These are phyloP conservation scores for Delonix regia DNA, from an alignment of 306 rosid genomes.

Conservation along the genomic window DNA sequence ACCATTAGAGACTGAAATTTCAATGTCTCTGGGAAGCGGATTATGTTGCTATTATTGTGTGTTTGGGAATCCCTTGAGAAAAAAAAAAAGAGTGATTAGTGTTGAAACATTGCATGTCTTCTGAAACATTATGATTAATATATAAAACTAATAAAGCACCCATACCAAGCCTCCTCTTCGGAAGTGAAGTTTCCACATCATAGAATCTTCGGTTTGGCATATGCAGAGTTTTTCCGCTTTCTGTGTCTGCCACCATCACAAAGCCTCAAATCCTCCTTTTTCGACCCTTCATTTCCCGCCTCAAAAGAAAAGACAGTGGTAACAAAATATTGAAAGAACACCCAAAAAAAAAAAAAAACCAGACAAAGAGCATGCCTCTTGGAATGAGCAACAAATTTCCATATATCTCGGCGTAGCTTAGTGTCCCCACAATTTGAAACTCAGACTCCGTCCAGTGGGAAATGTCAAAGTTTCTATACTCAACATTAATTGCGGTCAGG, in stretches of 20 bases:
- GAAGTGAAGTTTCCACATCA: conserved; percentile 14
- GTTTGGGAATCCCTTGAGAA: neutral
- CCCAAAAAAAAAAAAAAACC: conserved; percentile 28
- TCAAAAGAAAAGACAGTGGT: conserved; percentile 47
- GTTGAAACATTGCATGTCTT: neutral
- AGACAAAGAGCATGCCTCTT: conserved; percentile 34
- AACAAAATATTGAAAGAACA: neutral
- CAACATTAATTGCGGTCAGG: conserved; percentile 34
- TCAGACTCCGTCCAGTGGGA: neutral
- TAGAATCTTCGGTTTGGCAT: neutral
- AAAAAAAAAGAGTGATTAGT: neutral
- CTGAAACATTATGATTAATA: conserved; percentile 1
- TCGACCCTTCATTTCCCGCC: conserved; percentile 40
- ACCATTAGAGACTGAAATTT: neutral
- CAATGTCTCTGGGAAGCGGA: neutral
- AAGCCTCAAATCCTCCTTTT: conserved; percentile 36
- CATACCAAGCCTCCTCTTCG: neutral
- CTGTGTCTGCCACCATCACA: conserved; percentile 61
- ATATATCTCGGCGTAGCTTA: conserved; percentile 46
- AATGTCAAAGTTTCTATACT: conserved; percentile 48
- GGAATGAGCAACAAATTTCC: conserved; percentile 45
- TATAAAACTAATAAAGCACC: neutral
- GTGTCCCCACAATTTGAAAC: conserved; percentile 67
- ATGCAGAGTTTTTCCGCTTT: conserved; percentile 44
- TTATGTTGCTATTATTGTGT: too few relatives aligned